Conservation (phyloP, 148 eudicot genomes). For the Limonium bicolor region DNA sequence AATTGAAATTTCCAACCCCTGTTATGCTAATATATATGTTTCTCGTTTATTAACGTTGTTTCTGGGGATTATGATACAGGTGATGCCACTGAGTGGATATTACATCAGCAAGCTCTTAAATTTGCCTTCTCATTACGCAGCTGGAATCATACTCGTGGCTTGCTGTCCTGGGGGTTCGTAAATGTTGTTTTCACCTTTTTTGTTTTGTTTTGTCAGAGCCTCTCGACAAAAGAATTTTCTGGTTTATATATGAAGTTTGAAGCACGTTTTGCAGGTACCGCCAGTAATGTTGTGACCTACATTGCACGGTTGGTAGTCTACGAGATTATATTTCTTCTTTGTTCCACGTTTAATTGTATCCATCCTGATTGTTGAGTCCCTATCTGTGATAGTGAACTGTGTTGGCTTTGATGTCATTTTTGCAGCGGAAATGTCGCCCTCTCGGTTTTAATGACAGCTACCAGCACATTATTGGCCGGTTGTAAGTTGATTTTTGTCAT, state of each 20-base stretch:
- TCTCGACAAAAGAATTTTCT: too few relatives aligned
- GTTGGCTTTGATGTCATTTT: too few relatives aligned
- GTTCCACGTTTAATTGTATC: neutral
- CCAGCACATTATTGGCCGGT: constrained; percentile 35
- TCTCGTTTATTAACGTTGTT: too few relatives aligned
- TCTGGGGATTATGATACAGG: constrained; percentile 15
- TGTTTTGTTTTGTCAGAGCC: too few relatives aligned
- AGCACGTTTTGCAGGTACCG: constrained; percentile 35
- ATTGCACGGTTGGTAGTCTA: constrained; percentile 29
- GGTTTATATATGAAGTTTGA: too few relatives aligned
- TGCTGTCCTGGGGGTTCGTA: constrained; percentile 44
- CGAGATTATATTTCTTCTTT: neutral
- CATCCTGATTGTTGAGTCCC: neutral
- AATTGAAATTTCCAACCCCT: too few relatives aligned
- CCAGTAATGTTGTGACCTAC: constrained; percentile 41
- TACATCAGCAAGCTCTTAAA: constrained; percentile 29
- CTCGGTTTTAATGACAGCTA: constrained; percentile 43
- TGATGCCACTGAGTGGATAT: constrained; percentile 36
- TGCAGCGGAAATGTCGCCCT: constrained; percentile 43
- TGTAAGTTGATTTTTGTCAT: constrained; percentile 17
- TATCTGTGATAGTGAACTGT: neutral
- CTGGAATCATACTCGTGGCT: constrained; percentile 34
- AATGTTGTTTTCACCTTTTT: too few relatives aligned
- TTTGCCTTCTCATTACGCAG: constrained; percentile 41
- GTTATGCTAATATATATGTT: too few relatives aligned